Evolutionary conservation across 108 stramenopile genomes (phyloP), one percentile per base, ranked within the genome.

Genomic region (Cyclotella cryptica): DNA sequence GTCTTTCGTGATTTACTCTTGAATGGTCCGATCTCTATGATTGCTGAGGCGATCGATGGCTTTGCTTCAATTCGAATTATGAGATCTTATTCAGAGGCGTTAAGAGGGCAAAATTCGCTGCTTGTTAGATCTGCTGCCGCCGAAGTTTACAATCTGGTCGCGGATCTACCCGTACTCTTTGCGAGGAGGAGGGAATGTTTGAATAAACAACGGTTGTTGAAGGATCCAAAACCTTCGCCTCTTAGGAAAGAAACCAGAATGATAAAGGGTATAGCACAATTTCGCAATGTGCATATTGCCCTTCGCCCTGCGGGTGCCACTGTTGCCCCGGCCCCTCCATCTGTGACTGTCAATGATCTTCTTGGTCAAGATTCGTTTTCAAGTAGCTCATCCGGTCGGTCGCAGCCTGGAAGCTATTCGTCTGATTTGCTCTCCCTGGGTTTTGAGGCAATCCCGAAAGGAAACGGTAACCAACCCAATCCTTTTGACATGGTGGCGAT

Each of bases 41-140:
- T 84, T 6, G 66, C 79, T n/a, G 79, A 84, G 47, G 84, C 75
- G 18, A 77, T 78, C n/a, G 84, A 84, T 74, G 79, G 75, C 10
- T 77, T 80, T 62, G 75, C 79, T 29, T 78, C 75, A 17, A 77
- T 84, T 35, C 84, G 74, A 0, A 67, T 76, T 42, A 40, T 84
- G 66, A 84, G 64, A 28, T 80, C 74, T 19, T 84, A 84, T 19
- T 29, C 52, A 4, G 77, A 80, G 41, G 79, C 79, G 12, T 14
- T 80, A 47, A 40, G 84, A 24, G 75, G 55, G 24, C 75, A 80
- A 26, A 80, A 80, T 46, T 76, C 79, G n/a, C 69, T 17, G 10
- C 75, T 80, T 44, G 60, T 84, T 45, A 79, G 84, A 13, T 74
- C 71, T 28, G 70, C 64, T 39, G 84, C 84, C 8, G 15, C 42